Percentiles rank a stretch among this genome's conserved stretches.
Evolutionary conservation across 2,329 filamentous ascomycete genomes (phyloP).

Genomic region (Periglandula ipomoeae): DNA sequence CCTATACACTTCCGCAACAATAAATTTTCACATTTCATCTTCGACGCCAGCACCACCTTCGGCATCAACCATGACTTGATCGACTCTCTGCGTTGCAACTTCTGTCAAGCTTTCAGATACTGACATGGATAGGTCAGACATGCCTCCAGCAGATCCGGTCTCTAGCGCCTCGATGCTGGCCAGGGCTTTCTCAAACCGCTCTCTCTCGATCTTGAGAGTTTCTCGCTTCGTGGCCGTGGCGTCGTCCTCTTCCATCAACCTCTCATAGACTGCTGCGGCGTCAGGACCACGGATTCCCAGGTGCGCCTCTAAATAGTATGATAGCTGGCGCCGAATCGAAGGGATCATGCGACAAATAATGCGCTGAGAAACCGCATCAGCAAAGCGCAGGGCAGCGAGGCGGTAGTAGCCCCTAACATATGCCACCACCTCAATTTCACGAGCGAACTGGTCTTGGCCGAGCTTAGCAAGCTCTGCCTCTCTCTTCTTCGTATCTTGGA

Average conservation of each 20-base stretch:
- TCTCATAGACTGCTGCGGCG: conserved; percentile 24
- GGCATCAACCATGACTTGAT: conserved; percentile 1
- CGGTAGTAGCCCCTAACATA: conserved; percentile 62
- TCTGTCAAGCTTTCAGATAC: conserved; percentile 11
- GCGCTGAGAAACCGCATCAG: conserved; percentile 43
- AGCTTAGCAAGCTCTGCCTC: conserved; percentile 37
- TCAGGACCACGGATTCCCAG: conserved; percentile 29
- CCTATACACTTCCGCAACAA: no score
- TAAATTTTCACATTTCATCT: background rate
- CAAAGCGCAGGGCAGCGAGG: conserved; percentile 54
- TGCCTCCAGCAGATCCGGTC: conserved; percentile 16
- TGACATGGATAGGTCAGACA: conserved; percentile 5
- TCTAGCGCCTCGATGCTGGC: conserved; percentile 36
- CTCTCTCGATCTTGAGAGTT: conserved; percentile 31
- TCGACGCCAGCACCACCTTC: background rate
- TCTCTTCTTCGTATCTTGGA: conserved; percentile 33
- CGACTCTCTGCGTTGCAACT: conserved; percentile 10
- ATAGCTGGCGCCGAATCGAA: conserved; percentile 29
- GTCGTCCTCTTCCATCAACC: conserved; percentile 40
- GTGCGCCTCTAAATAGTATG: conserved; percentile 32
- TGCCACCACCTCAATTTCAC: conserved; percentile 53
- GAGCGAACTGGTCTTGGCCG: conserved; percentile 46
- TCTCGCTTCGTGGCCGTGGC: conserved; percentile 31
- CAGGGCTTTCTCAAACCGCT: conserved; percentile 38
- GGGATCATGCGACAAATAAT: conserved; percentile 41